Conservation (phyloP, 805 yeast species). For the Lipomyces mesembrius region DNA sequence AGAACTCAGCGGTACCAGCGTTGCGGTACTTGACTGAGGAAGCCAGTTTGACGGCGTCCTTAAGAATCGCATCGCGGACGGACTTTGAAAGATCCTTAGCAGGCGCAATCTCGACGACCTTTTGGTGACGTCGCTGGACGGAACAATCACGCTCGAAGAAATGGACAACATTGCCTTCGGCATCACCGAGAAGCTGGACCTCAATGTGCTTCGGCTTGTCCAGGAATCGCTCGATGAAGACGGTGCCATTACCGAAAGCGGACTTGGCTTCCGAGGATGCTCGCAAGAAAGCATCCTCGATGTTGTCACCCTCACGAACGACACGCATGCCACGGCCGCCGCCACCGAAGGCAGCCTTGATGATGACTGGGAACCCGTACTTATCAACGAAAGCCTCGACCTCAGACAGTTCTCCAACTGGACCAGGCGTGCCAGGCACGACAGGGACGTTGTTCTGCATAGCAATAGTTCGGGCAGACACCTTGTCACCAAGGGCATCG, state of each 20-base stretch:
- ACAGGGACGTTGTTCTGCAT: constrained; percentile 81
- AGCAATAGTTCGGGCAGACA: constrained; percentile 89
- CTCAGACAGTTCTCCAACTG: constrained; percentile 78
- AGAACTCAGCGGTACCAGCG: constrained; percentile 98
- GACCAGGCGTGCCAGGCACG: constrained; percentile 98
- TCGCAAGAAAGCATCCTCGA: constrained; percentile 87
- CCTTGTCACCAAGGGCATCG: constrained; percentile 96
- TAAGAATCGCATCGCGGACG: constrained; percentile 88
- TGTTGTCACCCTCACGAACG: constrained; percentile 93
- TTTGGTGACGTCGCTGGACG: constrained; percentile 99
- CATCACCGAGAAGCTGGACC: constrained; percentile 93
- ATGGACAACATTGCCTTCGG: constrained; percentile 92
- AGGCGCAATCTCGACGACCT: constrained; percentile 98
- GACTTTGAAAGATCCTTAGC: constrained; percentile 83
- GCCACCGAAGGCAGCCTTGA: constrained; percentile 99
- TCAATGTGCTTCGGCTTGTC: constrained; percentile 97
- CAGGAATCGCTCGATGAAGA: constrained; percentile 93
- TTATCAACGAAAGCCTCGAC: constrained; percentile 78
- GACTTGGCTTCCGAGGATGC: constrained; percentile 93
- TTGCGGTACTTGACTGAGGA: constrained; percentile 86
- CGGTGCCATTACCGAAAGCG: constrained; percentile 98
- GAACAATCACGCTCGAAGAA: constrained; percentile 97
- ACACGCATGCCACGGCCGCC: constrained; percentile 99
- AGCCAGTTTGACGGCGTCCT: constrained; percentile 94
- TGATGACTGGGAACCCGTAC: constrained; percentile 94